These are phyloP conservation scores for Chytriomyces sp. DNA, from an alignment of 192 early-diverging fungal species.

Conservation along the genomic window DNA sequence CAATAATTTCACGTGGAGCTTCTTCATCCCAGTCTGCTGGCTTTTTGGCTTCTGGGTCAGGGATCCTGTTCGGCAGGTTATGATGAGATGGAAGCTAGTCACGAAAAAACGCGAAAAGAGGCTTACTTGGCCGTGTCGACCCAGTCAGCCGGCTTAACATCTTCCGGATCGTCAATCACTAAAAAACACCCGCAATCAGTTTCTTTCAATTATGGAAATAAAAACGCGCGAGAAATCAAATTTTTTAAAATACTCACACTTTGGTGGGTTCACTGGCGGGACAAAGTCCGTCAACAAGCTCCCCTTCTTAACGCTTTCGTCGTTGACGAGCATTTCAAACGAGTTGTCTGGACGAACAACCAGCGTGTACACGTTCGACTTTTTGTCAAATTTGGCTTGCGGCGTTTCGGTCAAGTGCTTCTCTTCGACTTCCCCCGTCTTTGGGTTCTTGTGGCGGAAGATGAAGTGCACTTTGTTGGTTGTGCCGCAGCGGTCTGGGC, in stretches of 20 bases:
- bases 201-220: not conserved
- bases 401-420: slow-evolving; percentile 80
- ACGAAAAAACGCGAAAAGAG: not conserved
- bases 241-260: slow-evolving; percentile 55
- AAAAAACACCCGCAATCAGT: slow-evolving; percentile 44
- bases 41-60: slow-evolving; percentile 79
- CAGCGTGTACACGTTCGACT: slow-evolving; percentile 82
- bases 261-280: slow-evolving; percentile 87
- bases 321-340: slow-evolving; percentile 80
- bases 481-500: slow-evolving; percentile 93
- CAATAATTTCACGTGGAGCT: slow-evolving; percentile 76
- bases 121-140: slow-evolving; percentile 71
- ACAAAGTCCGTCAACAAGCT: slow-evolving; percentile 77
- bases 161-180: slow-evolving; percentile 67
- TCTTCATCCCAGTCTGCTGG: slow-evolving; percentile 87
- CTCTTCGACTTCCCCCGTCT: slow-evolving; percentile 79
- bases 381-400: slow-evolving; percentile 67
- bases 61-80: slow-evolving; percentile 45
- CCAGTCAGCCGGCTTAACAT: slow-evolving; percentile 88
- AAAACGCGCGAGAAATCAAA: not conserved
- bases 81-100: not conserved
- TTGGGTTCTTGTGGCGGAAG: slow-evolving; percentile 88
- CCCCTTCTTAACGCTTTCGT: slow-evolving; percentile 66
- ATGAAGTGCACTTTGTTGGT: slow-evolving; percentile 93
- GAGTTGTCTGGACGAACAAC: slow-evolving; percentile 81